Base-by-base conservation (phyloP, 2,329 filamentous ascomycete genomes). In the Calonectria crousiana region DNA sequence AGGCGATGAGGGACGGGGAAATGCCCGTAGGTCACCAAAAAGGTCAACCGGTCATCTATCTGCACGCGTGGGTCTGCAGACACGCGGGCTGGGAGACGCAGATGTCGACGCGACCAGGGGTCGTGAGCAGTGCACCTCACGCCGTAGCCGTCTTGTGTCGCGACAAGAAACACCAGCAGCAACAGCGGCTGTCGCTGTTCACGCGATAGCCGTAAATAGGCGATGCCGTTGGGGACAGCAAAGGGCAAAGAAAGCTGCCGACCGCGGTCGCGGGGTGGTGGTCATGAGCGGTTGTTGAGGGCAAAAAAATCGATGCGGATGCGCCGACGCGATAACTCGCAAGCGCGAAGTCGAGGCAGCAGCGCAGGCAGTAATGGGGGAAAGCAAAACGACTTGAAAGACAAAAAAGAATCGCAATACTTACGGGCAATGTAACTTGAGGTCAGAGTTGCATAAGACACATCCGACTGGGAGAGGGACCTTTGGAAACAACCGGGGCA, bases 381-480 rank as follows among this genome's bases (percentile, higher is more conserved):
- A 78, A 74, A 74, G 71, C 64, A 60, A 62, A 76, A 66, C 72
- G 38, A 69, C 77, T 76, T 52, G 62, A 60, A 67, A 44, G 66
- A 51, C 72, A 66, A 69, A n/a, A 70, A 69, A 30, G 62, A 75
- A 67, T 65, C 60, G 47, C 69, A 80, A 78, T 82, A 86, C 84
- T 85, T 81, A 85, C 84, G 79, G 80, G 81, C 79, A 76, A 83
- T 75, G 80, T 80, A 79, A 78, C 77, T 79, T 77, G 74, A 78
- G 78, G 73, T 81, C 78, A 80, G 73, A 72, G 77, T 76, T 79
- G 72, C 74, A 74, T 74, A 77, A 78, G 78, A 75, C 70, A 74
- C 78, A 77, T 78, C 71, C 77, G 76, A 76, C 74, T 74, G 71
- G 75, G 72, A 77, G 73, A 76, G 52, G 52, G 68, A 75, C 72